These are phyloP conservation scores for Postia placenta DNA, from an alignment of 768 basidiomycete species.

Conservation along the genomic window DNA sequence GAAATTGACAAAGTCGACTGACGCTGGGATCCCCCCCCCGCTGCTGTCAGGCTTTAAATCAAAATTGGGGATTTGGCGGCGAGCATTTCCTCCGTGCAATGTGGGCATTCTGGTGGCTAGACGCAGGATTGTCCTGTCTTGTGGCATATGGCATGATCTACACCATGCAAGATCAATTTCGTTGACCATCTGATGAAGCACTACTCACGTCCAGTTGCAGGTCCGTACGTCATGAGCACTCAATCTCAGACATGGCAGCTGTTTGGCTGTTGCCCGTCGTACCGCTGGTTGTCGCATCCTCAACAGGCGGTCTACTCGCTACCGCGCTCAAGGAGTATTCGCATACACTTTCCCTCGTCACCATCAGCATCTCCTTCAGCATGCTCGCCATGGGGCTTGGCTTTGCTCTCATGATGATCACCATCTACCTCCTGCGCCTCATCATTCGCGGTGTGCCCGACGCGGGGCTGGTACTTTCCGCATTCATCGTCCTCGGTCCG, in stretches of 20 bases:
- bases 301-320: slow-evolving; percentile 42
- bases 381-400: slow-evolving; percentile 41
- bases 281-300: slow-evolving; percentile 46
- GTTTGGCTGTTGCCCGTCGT: slow-evolving; percentile 49
- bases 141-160: slow-evolving; percentile 45
- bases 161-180: slow-evolving; percentile 34
- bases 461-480: slow-evolving; percentile 32
- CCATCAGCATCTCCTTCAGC: slow-evolving; percentile 36
- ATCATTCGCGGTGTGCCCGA: slow-evolving; percentile 36
- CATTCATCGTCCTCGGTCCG: slow-evolving; percentile 47
- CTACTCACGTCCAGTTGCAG: slow-evolving; percentile 21
- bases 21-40: too few species aligned
- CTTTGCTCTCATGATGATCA: slow-evolving; percentile 44
- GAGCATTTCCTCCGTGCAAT: slow-evolving; percentile 32
- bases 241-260: slow-evolving; percentile 33
- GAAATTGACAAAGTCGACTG: neutral
- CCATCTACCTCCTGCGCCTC: slow-evolving; percentile 39
- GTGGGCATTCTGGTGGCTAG: slow-evolving; percentile 50
- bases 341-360: slow-evolving; percentile 33
- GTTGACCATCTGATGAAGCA: neutral
- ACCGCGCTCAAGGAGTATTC: slow-evolving; percentile 31
- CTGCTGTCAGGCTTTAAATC: slow-evolving; percentile 24
- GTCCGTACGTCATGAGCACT: slow-evolving; percentile 39
- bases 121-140: slow-evolving; percentile 33
- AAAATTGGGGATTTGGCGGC: slow-evolving; percentile 31